A percentile compares a stretch with the other conserved stretches of the same genome.
Conservation (phyloP, 345 rosid genomes). For the Erysimum cheiranthoides region DNA sequence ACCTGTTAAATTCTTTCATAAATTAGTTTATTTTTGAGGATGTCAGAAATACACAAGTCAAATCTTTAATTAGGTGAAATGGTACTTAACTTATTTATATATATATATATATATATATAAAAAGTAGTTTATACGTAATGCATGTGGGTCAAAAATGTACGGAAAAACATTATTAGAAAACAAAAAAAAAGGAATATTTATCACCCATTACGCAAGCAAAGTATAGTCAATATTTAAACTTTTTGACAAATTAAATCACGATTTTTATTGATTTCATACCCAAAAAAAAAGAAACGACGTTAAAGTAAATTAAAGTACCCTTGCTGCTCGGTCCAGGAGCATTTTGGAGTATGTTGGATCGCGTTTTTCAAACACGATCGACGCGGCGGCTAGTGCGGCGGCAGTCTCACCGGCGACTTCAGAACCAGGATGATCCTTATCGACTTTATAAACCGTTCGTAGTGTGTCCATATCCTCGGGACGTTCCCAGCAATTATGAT, state of each 20-base stretch:
- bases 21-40: not conserved
- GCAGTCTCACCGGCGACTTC: constrained; percentile 86
- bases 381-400: constrained; percentile 87
- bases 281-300: not conserved
- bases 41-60: not conserved
- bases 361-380: constrained; percentile 71
- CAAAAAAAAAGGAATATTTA: constrained; percentile 1
- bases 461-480: constrained; percentile 98
- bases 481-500: constrained; percentile 95
- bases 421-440: constrained; percentile 75
- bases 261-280: not conserved
- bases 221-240: constrained; percentile 9
- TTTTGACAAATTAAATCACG: constrained; percentile 30
- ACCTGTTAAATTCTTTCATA: constrained; percentile 55
- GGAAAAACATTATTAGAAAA: constrained; percentile 6
- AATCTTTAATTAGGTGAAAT: not conserved
- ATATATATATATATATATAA: no score
- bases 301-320: constrained; percentile 47
- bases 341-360: constrained; percentile 78
- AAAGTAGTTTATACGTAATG: not conserved
- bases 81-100: no score
- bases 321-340: constrained; percentile 69
- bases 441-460: constrained; percentile 70
- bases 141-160: constrained; percentile 16
- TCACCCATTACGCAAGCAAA: constrained; percentile 26